Evolutionary conservation across 2,329 filamentous ascomycete species (phyloP).

Genomic region (Macroventuria anomochaeta): DNA sequence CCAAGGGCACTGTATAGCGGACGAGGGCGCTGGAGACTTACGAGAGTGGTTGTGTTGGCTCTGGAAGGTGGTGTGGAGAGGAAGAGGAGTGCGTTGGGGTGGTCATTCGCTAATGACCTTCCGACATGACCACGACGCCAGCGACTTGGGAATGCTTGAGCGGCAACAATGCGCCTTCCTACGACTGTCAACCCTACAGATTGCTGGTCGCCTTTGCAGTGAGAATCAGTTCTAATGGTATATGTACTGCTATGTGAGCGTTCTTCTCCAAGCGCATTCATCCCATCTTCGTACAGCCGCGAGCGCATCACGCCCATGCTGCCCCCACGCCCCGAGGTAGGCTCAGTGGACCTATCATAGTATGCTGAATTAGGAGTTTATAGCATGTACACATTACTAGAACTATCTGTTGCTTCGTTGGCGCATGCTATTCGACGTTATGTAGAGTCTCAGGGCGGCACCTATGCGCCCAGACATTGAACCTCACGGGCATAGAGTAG

Average conservation of each 20-base stretch:
- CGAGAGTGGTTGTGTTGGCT: slow-evolving; percentile 34
- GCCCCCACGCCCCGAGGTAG: slow-evolving; percentile 9
- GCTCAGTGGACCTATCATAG: background rate
- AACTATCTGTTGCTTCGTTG: background rate
- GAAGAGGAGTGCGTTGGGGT: slow-evolving; percentile 29
- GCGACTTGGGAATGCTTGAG: slow-evolving; percentile 34
- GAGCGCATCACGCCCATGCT: background rate
- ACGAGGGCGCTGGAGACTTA: slow-evolving; percentile 32
- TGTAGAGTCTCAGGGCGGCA: slow-evolving; percentile 38
- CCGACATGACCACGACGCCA: slow-evolving; percentile 31
- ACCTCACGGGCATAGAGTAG: slow-evolving; percentile 31
- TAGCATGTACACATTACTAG: background rate
- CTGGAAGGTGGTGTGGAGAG: slow-evolving; percentile 32
- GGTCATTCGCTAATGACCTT: slow-evolving; percentile 34
- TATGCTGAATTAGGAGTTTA: background rate
- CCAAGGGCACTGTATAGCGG: slow-evolving; percentile 21
- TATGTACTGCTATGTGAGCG: slow-evolving; percentile 8
- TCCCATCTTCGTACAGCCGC: slow-evolving; percentile 20
- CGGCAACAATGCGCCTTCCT: slow-evolving; percentile 33
- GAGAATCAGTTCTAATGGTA: slow-evolving; percentile 17
- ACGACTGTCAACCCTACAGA: slow-evolving; percentile 22
- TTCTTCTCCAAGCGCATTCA: slow-evolving; percentile 22
- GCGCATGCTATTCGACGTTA: slow-evolving; percentile 2
- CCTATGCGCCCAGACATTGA: slow-evolving; percentile 39
- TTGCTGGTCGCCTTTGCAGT: slow-evolving; percentile 28